Conservation (phyloP, 2,329 filamentous ascomycete species). For the Raffaelea deltoideospora region DNA sequence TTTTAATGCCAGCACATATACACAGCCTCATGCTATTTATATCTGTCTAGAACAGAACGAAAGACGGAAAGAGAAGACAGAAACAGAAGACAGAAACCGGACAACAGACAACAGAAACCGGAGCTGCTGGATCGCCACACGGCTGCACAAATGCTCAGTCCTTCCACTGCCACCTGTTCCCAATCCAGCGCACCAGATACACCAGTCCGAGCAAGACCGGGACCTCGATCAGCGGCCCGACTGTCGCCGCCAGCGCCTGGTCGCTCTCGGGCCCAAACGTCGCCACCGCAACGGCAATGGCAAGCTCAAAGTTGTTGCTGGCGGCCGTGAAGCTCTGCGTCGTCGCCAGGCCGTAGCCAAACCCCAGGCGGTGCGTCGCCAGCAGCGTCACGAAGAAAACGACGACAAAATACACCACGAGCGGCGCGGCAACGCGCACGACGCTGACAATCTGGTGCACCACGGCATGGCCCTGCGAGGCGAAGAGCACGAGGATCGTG, state of each 20-base stretch:
- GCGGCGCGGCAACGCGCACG: conserved; percentile 62
- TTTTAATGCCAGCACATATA: not conserved
- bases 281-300: conserved; percentile 75
- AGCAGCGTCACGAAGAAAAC: conserved; percentile 59
- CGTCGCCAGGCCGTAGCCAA: conserved; percentile 52
- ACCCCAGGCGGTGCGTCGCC: conserved; percentile 49
- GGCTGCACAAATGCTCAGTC: conserved; percentile 7
- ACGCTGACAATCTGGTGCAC: conserved; percentile 76
- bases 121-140: conserved; percentile 1
- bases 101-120: too few species aligned
- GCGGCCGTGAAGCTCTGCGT: conserved; percentile 82
- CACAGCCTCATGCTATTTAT: too few species aligned
- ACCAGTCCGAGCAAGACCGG: conserved; percentile 66
- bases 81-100: too few species aligned
- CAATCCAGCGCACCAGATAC: conserved; percentile 52
- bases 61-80: too few species aligned
- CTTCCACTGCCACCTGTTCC: conserved; percentile 38
- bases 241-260: conserved; percentile 67
- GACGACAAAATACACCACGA: conserved; percentile 65
- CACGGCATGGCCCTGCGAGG: conserved; percentile 61
- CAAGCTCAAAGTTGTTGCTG: conserved; percentile 87
- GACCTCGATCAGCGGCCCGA: conserved; percentile 76
- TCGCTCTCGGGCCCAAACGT: conserved; percentile 65
- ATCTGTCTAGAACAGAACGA: not conserved
- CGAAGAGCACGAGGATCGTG: conserved; percentile 77